These are phyloP conservation scores for Pleoardoris graminearum DNA, from an alignment of 2,329 filamentous ascomycete species.

Conservation along the genomic window DNA sequence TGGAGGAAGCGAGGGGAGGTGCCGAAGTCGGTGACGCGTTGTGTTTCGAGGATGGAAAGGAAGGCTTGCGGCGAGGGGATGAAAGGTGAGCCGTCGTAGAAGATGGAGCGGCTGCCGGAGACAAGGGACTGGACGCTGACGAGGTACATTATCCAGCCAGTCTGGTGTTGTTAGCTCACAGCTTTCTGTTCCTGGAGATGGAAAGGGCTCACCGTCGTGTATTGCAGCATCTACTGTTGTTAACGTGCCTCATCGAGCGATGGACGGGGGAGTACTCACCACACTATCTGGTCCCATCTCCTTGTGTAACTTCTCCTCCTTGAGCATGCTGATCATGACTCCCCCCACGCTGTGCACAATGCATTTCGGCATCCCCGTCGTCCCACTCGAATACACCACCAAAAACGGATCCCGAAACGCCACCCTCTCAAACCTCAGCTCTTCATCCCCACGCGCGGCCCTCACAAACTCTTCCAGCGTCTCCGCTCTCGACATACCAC, in stretches of 20 bases:
- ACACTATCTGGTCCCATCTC: constrained; percentile 51
- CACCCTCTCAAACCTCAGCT: constrained; percentile 61
- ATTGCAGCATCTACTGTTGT: constrained; percentile 52
- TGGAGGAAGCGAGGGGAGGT: constrained; percentile 77
- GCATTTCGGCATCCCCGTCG: constrained; percentile 81
- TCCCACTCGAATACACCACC: constrained; percentile 77
- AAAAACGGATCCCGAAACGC: constrained; percentile 75
- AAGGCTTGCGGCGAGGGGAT: constrained; percentile 67
- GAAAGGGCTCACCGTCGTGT: constrained; percentile 53
- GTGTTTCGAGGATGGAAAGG: constrained; percentile 63
- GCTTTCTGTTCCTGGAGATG: background rate
- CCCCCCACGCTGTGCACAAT: constrained; percentile 79
- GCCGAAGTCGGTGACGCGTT: constrained; percentile 72
- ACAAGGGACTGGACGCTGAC: constrained; percentile 62
- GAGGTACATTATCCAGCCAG: constrained; percentile 83
- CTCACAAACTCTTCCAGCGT: constrained; percentile 50
- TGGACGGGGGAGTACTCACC: constrained; percentile 12
- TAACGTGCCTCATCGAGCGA: background rate
- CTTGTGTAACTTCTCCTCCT: constrained; percentile 64
- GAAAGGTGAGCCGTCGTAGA: constrained; percentile 87
- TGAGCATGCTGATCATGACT: constrained; percentile 59
- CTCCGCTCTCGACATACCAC: constrained; percentile 54
- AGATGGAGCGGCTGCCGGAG: constrained; percentile 62
- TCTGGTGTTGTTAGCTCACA: constrained; percentile 20
- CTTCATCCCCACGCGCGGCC: constrained; percentile 43